Evolutionary conservation across 192 early-diverging fungal species (phyloP).

Genomic region (Chytriomyces sp.): DNA sequence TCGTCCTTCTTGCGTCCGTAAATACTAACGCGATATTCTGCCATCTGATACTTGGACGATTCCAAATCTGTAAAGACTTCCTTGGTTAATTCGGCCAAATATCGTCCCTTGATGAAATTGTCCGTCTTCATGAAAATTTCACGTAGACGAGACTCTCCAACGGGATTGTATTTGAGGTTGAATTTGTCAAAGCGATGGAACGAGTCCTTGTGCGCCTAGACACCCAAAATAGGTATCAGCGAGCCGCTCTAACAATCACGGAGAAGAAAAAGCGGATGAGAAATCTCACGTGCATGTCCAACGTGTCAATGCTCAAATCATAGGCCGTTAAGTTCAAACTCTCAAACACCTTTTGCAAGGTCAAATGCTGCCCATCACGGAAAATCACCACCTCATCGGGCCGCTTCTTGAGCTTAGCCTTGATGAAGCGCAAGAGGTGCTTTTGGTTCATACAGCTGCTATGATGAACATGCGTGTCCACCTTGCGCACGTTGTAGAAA

Average conservation of each 20-base stretch:
- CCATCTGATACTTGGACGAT: slow-evolving; percentile 92
- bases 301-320: slow-evolving; percentile 90
- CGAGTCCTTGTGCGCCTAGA: slow-evolving; percentile 84
- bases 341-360: slow-evolving; percentile 81
- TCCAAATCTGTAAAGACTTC: slow-evolving; percentile 90
- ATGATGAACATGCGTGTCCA: slow-evolving; percentile 95
- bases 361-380: slow-evolving; percentile 82
- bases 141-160: slow-evolving; percentile 90
- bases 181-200: slow-evolving; percentile 98
- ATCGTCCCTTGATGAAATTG: slow-evolving; percentile 83
- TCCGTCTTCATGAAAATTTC: slow-evolving; percentile 98
- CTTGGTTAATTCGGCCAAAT: slow-evolving; percentile 90
- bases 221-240: slow-evolving; percentile 17
- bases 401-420: slow-evolving; percentile 79
- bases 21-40: slow-evolving; percentile 91
- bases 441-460: slow-evolving; percentile 96
- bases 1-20: slow-evolving; percentile 80
- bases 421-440: slow-evolving; percentile 93
- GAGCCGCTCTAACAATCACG: neutral
- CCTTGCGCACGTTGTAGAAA: slow-evolving; percentile 97
- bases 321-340: slow-evolving; percentile 90
- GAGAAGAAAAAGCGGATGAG: neutral
- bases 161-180: slow-evolving; percentile 94
- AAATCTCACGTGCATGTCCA: slow-evolving; percentile 86
- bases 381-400: slow-evolving; percentile 81